Base-by-base conservation (phyloP, 805 yeast species). In the Wickerhamiella siamensis region DNA sequence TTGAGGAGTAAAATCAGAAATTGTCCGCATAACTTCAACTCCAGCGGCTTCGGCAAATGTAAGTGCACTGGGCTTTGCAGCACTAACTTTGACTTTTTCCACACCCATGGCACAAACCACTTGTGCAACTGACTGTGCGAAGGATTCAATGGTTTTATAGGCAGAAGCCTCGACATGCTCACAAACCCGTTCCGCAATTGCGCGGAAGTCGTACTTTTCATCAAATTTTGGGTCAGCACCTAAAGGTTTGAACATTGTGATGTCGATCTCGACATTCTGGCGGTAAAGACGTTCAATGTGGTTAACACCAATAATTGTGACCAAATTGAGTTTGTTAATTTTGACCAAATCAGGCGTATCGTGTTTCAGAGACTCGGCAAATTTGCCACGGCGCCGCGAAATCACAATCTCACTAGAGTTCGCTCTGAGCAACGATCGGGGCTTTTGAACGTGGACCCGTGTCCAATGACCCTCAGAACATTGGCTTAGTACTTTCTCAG, bases 81-180 rank as follows among this genome's bases (percentile, higher is more conserved):
- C 94, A 21, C 66, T 67, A 1, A 82, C 91, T 1, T 58, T 56
- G 1, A 71, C 72, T 18, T 60, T 52, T 4, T 57, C 51, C 4
- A 74, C 65, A 19, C 64, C 62, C 2, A 50, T 48, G 44, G 67
- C 65, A 31, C 72, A 63, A 2, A 78, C 63, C 37, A 74, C 55
- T 47, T 75, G 77, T 2, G 83, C 77, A 21, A 83, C 79, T 9
- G 75, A 71, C 45, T 76, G 71, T 3, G 83, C 94, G 37, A 91
- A 67, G 0, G 96, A 95, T 57, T 91, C 99, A 1, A 91, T 93
- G 0, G 99, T 91, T 53, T 83, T 79, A 64, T 83, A 91, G 47
- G 76, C 75, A 1, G 94, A 72, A n/a, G 55, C 56, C 53, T 82
- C 94, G n/a, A 84, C 81, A 51, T 77, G 82, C 0, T 54, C 52